Base-by-base conservation (phyloP, 345 rosid genomes). In the Angophora floribunda region DNA sequence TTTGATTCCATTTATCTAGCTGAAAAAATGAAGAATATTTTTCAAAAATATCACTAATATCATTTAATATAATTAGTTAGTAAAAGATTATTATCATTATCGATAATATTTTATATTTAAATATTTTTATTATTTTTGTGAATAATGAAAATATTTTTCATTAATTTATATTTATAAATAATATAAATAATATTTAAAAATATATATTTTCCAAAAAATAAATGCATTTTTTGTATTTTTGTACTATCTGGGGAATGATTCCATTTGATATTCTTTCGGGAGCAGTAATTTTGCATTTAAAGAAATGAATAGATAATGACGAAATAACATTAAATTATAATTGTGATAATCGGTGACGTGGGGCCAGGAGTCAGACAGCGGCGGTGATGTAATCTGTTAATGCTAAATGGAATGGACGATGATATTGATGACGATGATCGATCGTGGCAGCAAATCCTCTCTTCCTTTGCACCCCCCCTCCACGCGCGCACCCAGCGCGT, bases 91-190 rank as follows among this genome's bases (percentile, higher is more conserved):
- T 3, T 59, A 26, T 26, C 12, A 59, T 63, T 1, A n/a, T 63
- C 19, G 0, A n/a, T 0, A 4, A 28, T 0, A 63, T 6, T 13
- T n/a, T 63, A 55, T n/a, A 61, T 28, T 3, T 11, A 63, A 51
- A 36, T 36, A 36, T 36, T 36, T 36, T 36, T 4, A 36, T 36
- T 36, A 36, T 36, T 4, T 36, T 36, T 4, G 4, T 36, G 41
- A 36, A 63, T 63, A 13, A 28, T 63, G 36, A 6, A 28, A 63
- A 13, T 63, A 0, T 11, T 26, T 24, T 59, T 59, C 12, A n/a
- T 26, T 59, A 59, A 26, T 59, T 59, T 26, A 59, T 59, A 59
- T 59, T 5, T 61, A 26, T 61, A 26, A 61, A 7, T 28, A 28
- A 5, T 26, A 59, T 59, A 11, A 28, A 6, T 1, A 59, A 24